Percentiles rank a stretch among this genome's conserved stretches.
Evolutionary conservation across 2,329 filamentous ascomycete genomes (phyloP).

Genomic region (Acephala macrosclerotiorum): DNA sequence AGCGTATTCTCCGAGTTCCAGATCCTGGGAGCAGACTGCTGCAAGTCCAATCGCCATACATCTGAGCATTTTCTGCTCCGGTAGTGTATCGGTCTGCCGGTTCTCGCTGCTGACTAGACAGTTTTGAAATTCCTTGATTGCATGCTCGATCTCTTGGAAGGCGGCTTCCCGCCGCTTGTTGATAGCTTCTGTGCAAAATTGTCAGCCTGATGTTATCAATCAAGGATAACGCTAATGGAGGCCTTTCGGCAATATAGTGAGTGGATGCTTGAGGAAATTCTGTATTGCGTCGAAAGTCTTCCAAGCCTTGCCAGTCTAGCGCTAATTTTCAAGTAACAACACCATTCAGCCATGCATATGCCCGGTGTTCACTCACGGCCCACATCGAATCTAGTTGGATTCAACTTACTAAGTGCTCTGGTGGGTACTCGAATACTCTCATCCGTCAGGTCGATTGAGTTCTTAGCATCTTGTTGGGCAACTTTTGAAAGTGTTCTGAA

Average conservation of each 20-base stretch:
- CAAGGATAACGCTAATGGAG: too few species aligned
- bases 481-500: conserved; percentile 11
- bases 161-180: conserved; percentile 3
- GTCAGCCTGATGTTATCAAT: conserved; percentile 2
- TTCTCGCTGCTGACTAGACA: not conserved
- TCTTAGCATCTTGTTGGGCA: not conserved
- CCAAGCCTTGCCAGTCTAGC: too few species aligned
- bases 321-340: too few species aligned
- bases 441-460: conserved; percentile 8
- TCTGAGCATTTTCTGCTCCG: not conserved
- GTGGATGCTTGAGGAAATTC: not conserved
- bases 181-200: conserved; percentile 13
- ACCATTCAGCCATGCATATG: too few species aligned
- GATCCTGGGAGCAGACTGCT: not conserved
- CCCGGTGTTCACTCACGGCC: not conserved
- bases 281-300: too few species aligned
- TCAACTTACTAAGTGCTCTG: conserved; percentile 5
- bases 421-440: conserved; percentile 6
- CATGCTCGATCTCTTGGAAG: conserved; percentile 13
- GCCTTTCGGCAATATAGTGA: too few species aligned
- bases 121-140: not conserved
- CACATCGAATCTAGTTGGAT: not conserved
- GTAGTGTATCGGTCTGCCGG: not conserved
- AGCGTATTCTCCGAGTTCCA: conserved; percentile 7
- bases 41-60: not conserved